Conservation (phyloP, 2,329 filamentous ascomycete species). For the Emergomyces africanus region DNA sequence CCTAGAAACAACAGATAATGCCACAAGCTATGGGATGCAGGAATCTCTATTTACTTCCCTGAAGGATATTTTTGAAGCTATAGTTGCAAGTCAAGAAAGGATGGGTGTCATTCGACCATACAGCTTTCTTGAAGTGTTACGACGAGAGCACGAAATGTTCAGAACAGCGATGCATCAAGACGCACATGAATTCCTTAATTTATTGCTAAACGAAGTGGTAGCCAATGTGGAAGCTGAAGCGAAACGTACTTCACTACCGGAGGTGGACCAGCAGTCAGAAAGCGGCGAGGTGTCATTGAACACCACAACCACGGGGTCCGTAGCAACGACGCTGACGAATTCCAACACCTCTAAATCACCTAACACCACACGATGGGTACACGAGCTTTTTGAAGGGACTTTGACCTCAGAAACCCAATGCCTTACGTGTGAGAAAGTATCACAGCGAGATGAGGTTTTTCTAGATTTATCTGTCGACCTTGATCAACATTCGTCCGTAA, state of each 20-base stretch:
- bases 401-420: conserved; percentile 94
- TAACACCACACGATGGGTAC: conserved; percentile 75
- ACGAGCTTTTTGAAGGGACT: conserved; percentile 91
- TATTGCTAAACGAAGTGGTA: conserved; percentile 92
- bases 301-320: conserved; percentile 35
- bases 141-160: conserved; percentile 94
- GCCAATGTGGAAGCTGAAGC: conserved; percentile 86
- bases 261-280: conserved; percentile 31
- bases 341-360: conserved; percentile 38
- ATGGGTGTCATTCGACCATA: conserved; percentile 87
- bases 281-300: conserved; percentile 33
- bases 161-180: conserved; percentile 96
- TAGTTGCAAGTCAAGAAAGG: conserved; percentile 67
- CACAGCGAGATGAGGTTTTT: conserved; percentile 90
- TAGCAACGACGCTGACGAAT: conserved; percentile 19
- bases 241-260: conserved; percentile 29
- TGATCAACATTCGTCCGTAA: conserved; percentile 90
- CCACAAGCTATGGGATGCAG: conserved; percentile 73
- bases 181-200: conserved; percentile 90
- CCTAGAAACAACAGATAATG: conserved; percentile 72
- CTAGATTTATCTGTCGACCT: conserved; percentile 92
- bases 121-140: conserved; percentile 85
- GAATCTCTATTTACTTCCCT: conserved; percentile 90
- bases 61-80: conserved; percentile 89
- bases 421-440: conserved; percentile 89